Evolutionary conservation across 257 asterid species (phyloP), one percentile per base, ranked within the genome.

Genomic region (Lavandula angustifolia): DNA sequence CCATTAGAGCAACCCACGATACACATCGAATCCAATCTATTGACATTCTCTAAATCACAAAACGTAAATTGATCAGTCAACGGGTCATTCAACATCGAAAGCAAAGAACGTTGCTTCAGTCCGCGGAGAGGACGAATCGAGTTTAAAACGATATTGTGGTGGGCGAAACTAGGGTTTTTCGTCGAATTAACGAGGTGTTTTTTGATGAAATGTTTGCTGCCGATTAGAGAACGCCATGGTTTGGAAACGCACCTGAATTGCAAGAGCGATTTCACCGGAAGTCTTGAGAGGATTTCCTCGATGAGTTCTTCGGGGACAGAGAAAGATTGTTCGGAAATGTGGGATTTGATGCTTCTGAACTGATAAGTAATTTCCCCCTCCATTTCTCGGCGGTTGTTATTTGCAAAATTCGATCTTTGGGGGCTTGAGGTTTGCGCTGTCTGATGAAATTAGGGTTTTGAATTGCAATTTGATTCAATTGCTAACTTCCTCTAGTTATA

Each of bases 241-340:
- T 74, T 82, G 8, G 85, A 76, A 53, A 85, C 86, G 58, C 80
- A 80, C 73, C 71, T 78, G 76, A 80, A 74, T 64, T n/a, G 73
- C 75, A 80, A 38, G 38, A 82, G 71, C 2, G 83, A 69, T 64
- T 73, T 73, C 6, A 82, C 84, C n/a, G 87, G 81, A 1, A 80
- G 70, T 35, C 80, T 54, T 6, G 49, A 11, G 35, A 82, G 54
- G 3, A 80, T 76, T 22, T 80, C 83, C 5, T 52, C 67, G 38
- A 64, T 42, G 14, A 80, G 35, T 48, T 84, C 88, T 54, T 49
- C 58, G 0, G 84, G 86, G 0, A 79, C 70, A 14, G 8, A 0
- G 53, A 16, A 4, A 16, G 16, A 7, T 27, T 62, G 57, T 9
- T 53, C 37, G 33, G 59, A 13, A 4, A 16, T 32, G 62, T 14